Evolutionary conservation across 2,329 filamentous ascomycete species (phyloP).

Genomic region (Emericellopsis atlantica): DNA sequence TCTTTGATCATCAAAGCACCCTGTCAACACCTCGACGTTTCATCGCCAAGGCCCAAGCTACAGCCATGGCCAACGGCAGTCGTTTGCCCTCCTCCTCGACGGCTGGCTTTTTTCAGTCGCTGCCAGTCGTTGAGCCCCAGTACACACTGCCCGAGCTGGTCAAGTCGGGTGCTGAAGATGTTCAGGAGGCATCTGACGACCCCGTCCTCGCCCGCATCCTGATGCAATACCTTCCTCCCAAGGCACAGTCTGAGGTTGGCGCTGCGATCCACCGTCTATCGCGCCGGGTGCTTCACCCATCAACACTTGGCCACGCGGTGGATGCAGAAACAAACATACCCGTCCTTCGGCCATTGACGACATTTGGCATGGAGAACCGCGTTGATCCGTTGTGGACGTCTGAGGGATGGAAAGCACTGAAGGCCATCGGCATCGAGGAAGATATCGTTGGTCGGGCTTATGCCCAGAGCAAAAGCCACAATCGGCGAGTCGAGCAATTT

Average conservation of each 20-base stretch:
- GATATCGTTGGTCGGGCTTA: neutral
- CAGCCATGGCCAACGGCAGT: too few species aligned
- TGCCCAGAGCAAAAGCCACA: constrained; percentile 13
- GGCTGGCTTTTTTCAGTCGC: neutral
- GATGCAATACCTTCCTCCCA: neutral
- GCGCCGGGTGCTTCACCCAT: neutral
- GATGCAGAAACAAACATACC: neutral
- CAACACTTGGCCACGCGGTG: neutral
- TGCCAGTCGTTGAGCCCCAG: neutral
- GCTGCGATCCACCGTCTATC: neutral
- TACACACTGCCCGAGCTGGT: neutral
- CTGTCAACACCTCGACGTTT: too few species aligned
- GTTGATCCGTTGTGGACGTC: neutral
- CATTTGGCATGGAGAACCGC: neutral
- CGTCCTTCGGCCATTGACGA: neutral
- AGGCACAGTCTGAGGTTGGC: neutral
- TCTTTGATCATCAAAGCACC: too few species aligned
- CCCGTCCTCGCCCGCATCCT: neutral
- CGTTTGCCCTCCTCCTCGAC: neutral
- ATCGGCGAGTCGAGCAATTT: constrained; percentile 47
- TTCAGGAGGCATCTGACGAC: neutral
- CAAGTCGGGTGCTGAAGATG: neutral
- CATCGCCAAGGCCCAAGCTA: too few species aligned
- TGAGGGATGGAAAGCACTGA: neutral
- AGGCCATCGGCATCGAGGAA: neutral